Evolutionary conservation across 805 yeast species (phyloP).

Genomic region (Ogataea pignaliae): DNA sequence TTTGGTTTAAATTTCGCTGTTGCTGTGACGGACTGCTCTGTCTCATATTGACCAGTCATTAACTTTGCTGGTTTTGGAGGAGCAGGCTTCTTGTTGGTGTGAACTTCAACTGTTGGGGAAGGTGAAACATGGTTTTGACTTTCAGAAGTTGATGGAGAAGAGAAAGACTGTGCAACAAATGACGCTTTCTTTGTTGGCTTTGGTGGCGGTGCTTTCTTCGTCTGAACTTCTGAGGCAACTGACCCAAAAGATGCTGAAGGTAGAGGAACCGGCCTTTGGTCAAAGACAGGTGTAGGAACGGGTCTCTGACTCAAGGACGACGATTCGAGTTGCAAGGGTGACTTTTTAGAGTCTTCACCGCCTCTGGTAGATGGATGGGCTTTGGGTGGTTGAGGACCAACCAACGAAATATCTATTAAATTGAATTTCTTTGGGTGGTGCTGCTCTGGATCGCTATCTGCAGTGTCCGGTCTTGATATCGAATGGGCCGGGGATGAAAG

Average conservation of each 20-base stretch:
- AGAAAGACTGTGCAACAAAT: neutral
- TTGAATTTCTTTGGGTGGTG: conserved; percentile 12
- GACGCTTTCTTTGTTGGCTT: conserved; percentile 11
- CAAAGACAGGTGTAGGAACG: conserved; percentile 1
- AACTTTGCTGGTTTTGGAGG: conserved; percentile 6
- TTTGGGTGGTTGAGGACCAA: conserved; percentile 20
- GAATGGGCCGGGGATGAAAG: neutral
- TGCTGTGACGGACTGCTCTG: neutral
- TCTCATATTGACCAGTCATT: neutral
- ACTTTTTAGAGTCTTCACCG: conserved; percentile 1
- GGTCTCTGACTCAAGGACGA: too few species aligned
- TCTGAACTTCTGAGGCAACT: neutral
- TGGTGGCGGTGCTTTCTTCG: conserved; percentile 17
- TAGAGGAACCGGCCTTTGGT: neutral
- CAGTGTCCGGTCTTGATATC: neutral
- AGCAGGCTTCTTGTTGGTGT: conserved; percentile 5
- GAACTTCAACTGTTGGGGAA: neutral
- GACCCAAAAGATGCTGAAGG: conserved; percentile 1
- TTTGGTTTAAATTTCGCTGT: conserved; percentile 27
- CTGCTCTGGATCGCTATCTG: neutral
- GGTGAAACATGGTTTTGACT: too few species aligned
- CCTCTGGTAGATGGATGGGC: conserved; percentile 8
- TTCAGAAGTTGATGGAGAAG: too few species aligned
- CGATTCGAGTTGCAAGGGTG: too few species aligned
- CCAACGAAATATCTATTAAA: conserved; percentile 15